Base-by-base conservation (phyloP, 169 alveolate species). In the Plasmodium vivax region DNA sequence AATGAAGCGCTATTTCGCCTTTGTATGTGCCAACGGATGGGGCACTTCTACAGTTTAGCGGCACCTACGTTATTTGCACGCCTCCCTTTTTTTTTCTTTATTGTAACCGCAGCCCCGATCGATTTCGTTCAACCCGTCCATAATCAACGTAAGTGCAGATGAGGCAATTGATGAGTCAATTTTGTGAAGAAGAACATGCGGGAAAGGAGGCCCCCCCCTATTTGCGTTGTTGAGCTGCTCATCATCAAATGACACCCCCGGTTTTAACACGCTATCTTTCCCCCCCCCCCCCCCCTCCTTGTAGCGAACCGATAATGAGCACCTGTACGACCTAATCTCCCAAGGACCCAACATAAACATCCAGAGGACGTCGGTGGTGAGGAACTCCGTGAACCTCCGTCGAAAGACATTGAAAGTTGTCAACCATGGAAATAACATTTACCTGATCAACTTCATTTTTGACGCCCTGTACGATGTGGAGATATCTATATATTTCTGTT, bases 381-480 rank as follows among this genome's bases (percentile, higher is more conserved):
- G 94, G 82, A 87, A 87, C 62, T 51, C 81, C 16, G 71, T 87
- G 30, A 87, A 87, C 47, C 82, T 87, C 23, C 85, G 94, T 2
- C 79, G 88, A 56, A 87, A 79, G 19, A 77, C 94, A 54, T 77
- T 87, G 45, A 47, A 43, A 77, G 34, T 87, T 51, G 56, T 87
- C 16, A 75, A 87, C 71, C 23, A 54, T 32, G 88, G 88, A 34
- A 79, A 87, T 27, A 81, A 92, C 32, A 27, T 72, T 2, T 92
- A 92, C 73, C 79, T 77, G 58, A 82, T 92, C n/a, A 82, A 92
- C 72, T 92, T 92, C 62, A 45, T 84, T 75, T 82, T 92, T 81
- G 95, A 92, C 41, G 43, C 95, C 45, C 36, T 83, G 45, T 79
- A 72, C 77, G 95, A 92, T 23, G 95, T 92, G 23, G 93, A 92